Conservation (phyloP, 495 filamentous ascomycete genomes). For the Aspergillus wentii region DNA sequence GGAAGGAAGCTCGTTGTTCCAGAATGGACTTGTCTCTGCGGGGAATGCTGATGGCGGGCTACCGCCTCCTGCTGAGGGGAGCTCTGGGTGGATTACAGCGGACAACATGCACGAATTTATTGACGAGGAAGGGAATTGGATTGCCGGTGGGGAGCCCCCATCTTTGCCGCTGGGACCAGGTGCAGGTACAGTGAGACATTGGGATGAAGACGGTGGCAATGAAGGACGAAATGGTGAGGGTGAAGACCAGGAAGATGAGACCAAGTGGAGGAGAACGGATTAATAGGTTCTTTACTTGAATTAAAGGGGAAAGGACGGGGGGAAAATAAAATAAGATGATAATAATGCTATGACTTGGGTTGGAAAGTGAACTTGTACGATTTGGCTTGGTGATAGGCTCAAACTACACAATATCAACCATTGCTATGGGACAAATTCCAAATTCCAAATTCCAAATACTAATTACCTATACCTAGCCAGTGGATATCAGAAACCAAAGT, state of each 20-base stretch:
- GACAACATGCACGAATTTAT: constrained; percentile 86
- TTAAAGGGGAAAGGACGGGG: no score
- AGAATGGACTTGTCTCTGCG: constrained; percentile 20
- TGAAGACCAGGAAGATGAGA: constrained; percentile 39
- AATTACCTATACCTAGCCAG: no score
- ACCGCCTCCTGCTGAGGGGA: constrained; percentile 75
- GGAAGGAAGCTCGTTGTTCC: constrained; percentile 28
- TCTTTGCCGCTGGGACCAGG: constrained; percentile 46
- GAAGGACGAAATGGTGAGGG: constrained; percentile 27
- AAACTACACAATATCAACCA: no score
- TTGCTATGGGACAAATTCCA: no score
- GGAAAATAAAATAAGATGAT: no score
- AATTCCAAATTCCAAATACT: no score
- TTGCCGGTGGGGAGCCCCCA: constrained; percentile 36
- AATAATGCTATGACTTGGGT: no score
- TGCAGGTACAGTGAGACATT: constrained; percentile 50
- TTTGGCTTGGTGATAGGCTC: no score
- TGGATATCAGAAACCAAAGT: constrained; percentile 7
- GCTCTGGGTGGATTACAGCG: constrained; percentile 91
- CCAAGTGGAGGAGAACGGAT: constrained; percentile 59
- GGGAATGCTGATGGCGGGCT: constrained; percentile 47
- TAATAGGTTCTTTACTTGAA: no score
- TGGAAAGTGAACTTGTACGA: no score
- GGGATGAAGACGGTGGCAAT: constrained; percentile 35
- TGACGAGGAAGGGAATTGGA: constrained; percentile 61